These are phyloP conservation scores for Lophium mytilinum DNA, from an alignment of 495 filamentous ascomycete genomes.

Conservation along the genomic window DNA sequence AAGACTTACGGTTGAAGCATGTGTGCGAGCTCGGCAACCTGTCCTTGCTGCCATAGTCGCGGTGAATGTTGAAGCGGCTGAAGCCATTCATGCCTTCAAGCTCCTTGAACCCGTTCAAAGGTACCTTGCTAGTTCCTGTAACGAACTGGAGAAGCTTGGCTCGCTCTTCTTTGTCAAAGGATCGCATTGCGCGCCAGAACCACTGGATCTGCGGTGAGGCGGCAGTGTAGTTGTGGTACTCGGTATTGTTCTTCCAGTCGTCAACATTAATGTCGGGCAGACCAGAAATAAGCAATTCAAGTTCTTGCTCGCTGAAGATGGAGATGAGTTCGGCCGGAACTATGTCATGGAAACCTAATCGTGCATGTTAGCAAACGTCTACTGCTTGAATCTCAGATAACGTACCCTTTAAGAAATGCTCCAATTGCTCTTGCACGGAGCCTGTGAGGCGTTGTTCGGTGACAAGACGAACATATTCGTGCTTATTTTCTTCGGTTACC, in stretches of 20 bases:
- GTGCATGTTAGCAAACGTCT: conserved; percentile 23
- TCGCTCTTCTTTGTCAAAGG: conserved; percentile 97
- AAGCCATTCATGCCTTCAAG: conserved; percentile 99
- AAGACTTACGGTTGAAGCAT: conserved; percentile 94
- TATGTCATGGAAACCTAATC: conserved; percentile 89
- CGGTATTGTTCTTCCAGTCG: conserved; percentile 98
- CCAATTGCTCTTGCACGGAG: conserved; percentile 88
- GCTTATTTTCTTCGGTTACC: conserved; percentile 97
- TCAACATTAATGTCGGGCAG: conserved; percentile 95
- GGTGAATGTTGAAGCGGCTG: conserved; percentile 96
- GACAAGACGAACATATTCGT: conserved; percentile 87
- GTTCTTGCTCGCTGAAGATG: conserved; percentile 98
- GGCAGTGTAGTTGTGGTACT: conserved; percentile 95
- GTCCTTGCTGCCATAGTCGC: conserved; percentile 97
- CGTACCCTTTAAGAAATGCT: conserved; percentile 87
- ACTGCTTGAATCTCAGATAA: neutral
- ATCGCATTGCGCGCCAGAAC: conserved; percentile 98
- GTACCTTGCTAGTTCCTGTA: conserved; percentile 96
- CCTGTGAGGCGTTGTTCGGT: conserved; percentile 89
- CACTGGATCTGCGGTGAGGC: conserved; percentile 96
- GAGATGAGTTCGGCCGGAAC: conserved; percentile 88
- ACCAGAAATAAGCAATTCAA: conserved; percentile 94
- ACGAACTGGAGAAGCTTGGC: conserved; percentile 98
- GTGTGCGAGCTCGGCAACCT: conserved; percentile 93
- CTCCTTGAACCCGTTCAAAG: conserved; percentile 97